Base-by-base conservation (phyloP, 2,329 filamentous ascomycete genomes). In the Xylariaceae sp. region DNA sequence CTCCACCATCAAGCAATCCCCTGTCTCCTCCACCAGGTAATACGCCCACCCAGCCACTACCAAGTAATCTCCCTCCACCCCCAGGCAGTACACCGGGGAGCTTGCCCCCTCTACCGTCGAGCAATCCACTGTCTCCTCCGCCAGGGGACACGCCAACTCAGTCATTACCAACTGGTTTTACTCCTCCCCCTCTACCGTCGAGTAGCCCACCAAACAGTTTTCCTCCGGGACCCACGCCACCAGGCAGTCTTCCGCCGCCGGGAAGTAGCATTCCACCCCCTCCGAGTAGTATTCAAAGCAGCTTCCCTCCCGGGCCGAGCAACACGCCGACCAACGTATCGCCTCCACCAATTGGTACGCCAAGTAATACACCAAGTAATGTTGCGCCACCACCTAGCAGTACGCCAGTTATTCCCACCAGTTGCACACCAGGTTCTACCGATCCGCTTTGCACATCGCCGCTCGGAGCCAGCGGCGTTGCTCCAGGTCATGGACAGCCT, bases 401-500 rank as follows among this genome's bases (percentile, higher is more conserved):
- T 17, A 17, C 34, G 17, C n/a, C 18, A 16, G 51, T 19, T 38
- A 10, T 38, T 16, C 34, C 34, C 13, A 38, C 13, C 34, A 38
- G 13, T n/a, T 52, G 46, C 36, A 50, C 57, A 4, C 34, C 48
- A 16, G 53, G 48, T 16, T 47, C 55, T 31, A 49, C 33, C 1
- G 48, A 53, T 43, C 38, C 53, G 3, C 41, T 53, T 14, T 52
- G 42, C n/a, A 52, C 16, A 16, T 34, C 48, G 33, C 39, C 44
- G 12, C 14, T 12, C 7, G 43, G 48, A 16, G 55, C 47, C 44
- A 54, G 46, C 5, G 36, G 47, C 31, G 51, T 46, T 16, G 53
- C 48, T 44, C 52, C 60, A 7, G 54, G 48, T 16, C 56, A 55
- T n/a, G 50, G 42, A 19, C 53, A 56, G 33, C 52, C 55, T n/a